Evolutionary conservation across 352 stramenopile species (phyloP).

Genomic region (Phytophthora tubulina): DNA sequence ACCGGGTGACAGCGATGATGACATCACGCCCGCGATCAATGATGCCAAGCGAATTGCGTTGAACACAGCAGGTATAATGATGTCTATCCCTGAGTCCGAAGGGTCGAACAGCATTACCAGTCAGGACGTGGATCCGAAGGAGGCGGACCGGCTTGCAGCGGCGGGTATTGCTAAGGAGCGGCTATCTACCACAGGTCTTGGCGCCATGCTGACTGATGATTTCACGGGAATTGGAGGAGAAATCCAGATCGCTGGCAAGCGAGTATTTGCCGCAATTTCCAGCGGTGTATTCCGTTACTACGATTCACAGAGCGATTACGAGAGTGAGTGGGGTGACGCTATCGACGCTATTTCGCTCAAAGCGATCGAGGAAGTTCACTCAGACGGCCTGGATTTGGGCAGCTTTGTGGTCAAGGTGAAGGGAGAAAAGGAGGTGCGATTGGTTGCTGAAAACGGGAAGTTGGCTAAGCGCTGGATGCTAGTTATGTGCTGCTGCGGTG

Average conservation of each 20-base stretch:
- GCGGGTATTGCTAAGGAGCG: slow-evolving; percentile 45
- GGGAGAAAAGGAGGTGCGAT: slow-evolving; percentile 74
- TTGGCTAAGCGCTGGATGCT: slow-evolving; percentile 89
- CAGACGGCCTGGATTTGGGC: slow-evolving; percentile 70
- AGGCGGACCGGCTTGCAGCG: slow-evolving; percentile 39
- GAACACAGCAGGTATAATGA: slow-evolving; percentile 60
- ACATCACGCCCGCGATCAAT: slow-evolving; percentile 35
- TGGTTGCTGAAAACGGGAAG: slow-evolving; percentile 76
- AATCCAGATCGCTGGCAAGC: slow-evolving; percentile 67
- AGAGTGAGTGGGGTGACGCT: slow-evolving; percentile 87
- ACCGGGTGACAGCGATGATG: slow-evolving; percentile 32
- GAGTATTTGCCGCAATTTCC: slow-evolving; percentile 81
- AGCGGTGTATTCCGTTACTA: slow-evolving; percentile 91
- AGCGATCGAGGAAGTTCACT: slow-evolving; percentile 83
- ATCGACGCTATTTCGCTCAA: slow-evolving; percentile 86
- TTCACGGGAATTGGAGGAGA: slow-evolving; percentile 73
- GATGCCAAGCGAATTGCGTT: slow-evolving; percentile 54
- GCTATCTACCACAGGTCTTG: slow-evolving; percentile 37
- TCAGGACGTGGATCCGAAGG: slow-evolving; percentile 35
- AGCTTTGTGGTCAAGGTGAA: slow-evolving; percentile 85
- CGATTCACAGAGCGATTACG: slow-evolving; percentile 80
- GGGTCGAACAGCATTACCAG: slow-evolving; percentile 43
- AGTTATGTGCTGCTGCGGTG: slow-evolving; percentile 88
- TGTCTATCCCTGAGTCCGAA: slow-evolving; percentile 55
- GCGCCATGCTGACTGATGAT: slow-evolving; percentile 44